Evolutionary conservation across 164 flowering plant genomes (phyloP), one percentile per base, ranked within the genome.

Genomic region (Liriodendron chinense): DNA sequence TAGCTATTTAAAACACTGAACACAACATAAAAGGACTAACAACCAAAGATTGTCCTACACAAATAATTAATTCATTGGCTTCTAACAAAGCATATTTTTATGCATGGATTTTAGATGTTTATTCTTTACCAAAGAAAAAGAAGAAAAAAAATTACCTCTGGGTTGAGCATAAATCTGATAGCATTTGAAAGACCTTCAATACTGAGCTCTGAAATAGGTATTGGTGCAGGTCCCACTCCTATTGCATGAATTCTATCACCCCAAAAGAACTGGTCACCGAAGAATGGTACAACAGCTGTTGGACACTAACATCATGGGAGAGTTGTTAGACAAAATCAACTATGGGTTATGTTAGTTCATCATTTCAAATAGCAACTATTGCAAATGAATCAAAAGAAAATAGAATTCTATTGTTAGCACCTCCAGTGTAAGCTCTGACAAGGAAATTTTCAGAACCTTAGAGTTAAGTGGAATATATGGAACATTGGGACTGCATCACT

Each of bases 231-330:
- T 28, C 99, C 99, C 20, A 96, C 79, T 56, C 94, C 95, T 79
- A 74, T 86, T 72, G 91, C 81, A 80, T 91, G 83, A 47, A 94
- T 68, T 82, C 95, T 88, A 50, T 96, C 97, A 61, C 89, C 98
- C 97, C 99, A 94, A 81, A 96, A 94, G 83, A 89, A 90, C 79
- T 94, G 98, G 83, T 96, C 99, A 61, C 99, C 99, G 74, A 94
- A 96, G 84, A 94, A 96, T n/a, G 99, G 99, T 47, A 96, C 92
- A 56, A 94, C 87, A 20, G 95, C 86, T 61, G 99, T 94, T 70
- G 99, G 99, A 79, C 97, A 91, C 99, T 92, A 92, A 25, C 9
- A 82, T 56, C 25, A 76, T 47, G 67, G 5, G 47, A 43, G 53
- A 59, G 22, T 43, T 47, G 68, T 64, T 25, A 64, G 68, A 48